Evolutionary conservation across 805 yeast genomes (phyloP).

Genomic region (Spathaspora girioi): DNA sequence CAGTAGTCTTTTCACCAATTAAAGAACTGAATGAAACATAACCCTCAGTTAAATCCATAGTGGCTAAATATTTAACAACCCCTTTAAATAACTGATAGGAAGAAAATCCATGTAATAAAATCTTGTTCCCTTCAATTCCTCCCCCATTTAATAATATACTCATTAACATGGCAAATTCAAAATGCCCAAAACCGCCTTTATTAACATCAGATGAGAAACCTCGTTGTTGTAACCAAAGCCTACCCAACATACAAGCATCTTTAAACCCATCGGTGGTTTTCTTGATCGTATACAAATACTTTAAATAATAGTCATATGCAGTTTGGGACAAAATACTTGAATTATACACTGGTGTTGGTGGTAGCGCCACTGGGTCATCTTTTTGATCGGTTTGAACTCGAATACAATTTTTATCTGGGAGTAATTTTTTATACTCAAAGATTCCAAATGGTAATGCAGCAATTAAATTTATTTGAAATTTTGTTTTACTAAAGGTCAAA

Average conservation of each 20-base stretch:
- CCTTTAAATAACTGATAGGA: conserved; percentile 93
- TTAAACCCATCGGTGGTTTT: conserved; percentile 76
- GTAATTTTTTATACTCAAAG: conserved; percentile 72
- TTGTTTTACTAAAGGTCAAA: conserved; percentile 57
- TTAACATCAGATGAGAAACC: conserved; percentile 65
- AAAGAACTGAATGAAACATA: conserved; percentile 64
- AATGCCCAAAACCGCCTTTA: conserved; percentile 86
- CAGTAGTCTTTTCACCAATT: conserved; percentile 40
- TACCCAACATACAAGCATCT: conserved; percentile 83
- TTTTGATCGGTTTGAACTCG: conserved; percentile 52
- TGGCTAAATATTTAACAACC: conserved; percentile 74
- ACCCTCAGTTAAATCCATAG: conserved; percentile 68
- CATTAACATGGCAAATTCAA: conserved; percentile 80
- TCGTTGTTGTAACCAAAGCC: conserved; percentile 87
- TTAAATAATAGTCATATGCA: conserved; percentile 64
- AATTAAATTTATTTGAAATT: conserved; percentile 66
- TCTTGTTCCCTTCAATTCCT: conserved; percentile 68
- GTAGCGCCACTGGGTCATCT: conserved; percentile 22
- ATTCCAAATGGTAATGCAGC: conserved; percentile 68
- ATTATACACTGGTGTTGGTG: conserved; percentile 87
- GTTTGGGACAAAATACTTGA: conserved; percentile 71
- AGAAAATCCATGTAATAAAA: conserved; percentile 82
- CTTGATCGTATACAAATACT: conserved; percentile 70
- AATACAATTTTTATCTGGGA: conserved; percentile 79
- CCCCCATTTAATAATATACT: conserved; percentile 84